Evolutionary conservation across 495 filamentous ascomycete species (phyloP).

Genomic region (Trichoderma parareesei): DNA sequence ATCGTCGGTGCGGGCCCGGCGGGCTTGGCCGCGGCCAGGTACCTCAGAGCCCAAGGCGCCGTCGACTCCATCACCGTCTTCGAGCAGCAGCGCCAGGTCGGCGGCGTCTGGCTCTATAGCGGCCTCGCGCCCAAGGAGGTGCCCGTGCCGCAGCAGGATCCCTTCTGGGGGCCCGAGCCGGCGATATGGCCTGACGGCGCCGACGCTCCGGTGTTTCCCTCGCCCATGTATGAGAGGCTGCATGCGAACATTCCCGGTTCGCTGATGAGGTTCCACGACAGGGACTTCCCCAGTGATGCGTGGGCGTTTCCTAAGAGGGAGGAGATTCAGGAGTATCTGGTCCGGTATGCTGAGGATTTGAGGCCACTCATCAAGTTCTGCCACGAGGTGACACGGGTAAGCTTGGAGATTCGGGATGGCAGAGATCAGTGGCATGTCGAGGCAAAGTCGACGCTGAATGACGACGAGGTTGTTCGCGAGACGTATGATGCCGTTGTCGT

Average conservation of each 20-base stretch:
- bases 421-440: slow-evolving; percentile 44
- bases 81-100: slow-evolving; percentile 67
- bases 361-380: slow-evolving; percentile 38
- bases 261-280: slow-evolving; percentile 74
- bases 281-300: slow-evolving; percentile 49
- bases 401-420: slow-evolving; percentile 20
- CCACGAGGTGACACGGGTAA: slow-evolving; percentile 30
- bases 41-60: slow-evolving; percentile 61
- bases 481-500: slow-evolving; percentile 75
- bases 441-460: slow-evolving; percentile 35
- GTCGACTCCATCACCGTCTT: slow-evolving; percentile 69
- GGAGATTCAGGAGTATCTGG: slow-evolving; percentile 63
- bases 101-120: slow-evolving; percentile 79
- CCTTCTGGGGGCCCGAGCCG: slow-evolving; percentile 31
- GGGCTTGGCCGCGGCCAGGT: slow-evolving; percentile 63
- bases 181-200: slow-evolving; percentile 24
- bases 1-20: slow-evolving; percentile 66
- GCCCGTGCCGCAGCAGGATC: slow-evolving; percentile 34
- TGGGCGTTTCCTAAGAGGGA: slow-evolving; percentile 66
- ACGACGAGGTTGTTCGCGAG: slow-evolving; percentile 27
- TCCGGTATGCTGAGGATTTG: slow-evolving; percentile 61
- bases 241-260: slow-evolving; percentile 82
- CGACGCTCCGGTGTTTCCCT: slow-evolving; percentile 43
- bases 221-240: slow-evolving; percentile 71
- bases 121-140: slow-evolving; percentile 23